Evolutionary conservation across 768 basidiomycete species (phyloP), one percentile per base, ranked within the genome.

Genomic region (Mrakia blollopis): DNA sequence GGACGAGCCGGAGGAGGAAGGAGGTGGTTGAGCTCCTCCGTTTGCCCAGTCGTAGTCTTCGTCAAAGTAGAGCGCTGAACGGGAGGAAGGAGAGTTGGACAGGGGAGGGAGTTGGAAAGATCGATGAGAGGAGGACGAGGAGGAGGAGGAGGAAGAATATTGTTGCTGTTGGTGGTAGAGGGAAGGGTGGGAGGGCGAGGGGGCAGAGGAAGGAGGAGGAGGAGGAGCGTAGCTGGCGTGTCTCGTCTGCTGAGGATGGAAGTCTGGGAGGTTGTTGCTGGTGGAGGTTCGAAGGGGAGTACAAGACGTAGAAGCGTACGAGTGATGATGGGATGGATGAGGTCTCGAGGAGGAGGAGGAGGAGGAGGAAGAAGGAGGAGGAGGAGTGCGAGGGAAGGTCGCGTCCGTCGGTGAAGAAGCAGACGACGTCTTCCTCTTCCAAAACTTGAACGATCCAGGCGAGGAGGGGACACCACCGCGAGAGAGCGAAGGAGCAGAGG

Each of bases 41-140:
- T 60, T 54, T 9, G 71, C 35, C 71, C 71, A 72, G 71, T 72
- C 71, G 37, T 57, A 72, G 71, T 72, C 71, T 25, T 72, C 71
- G 54, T 52, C 71, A 60, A 72, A 72, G 54, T 54, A 72, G 18
- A 52, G 52, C 0, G 71, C 71, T 7, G 52, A 54, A 18, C 35
- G 54, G 18, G 54, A 57, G 13, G 71, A 60, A 13, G 71, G n/a
- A 8, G 54, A 50, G 1, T 3, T 23, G 32, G 70, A 35, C 50
- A 72, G 52, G 1, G 23, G 47, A 57, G 52, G 21, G 35, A 50
- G 30, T 37, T 30, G 71, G 2, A 52, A 37, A 14, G 35, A 41
- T 37, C 37, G 67, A 14, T 68, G 39, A 25, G 23, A 23, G 35
- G 67, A 25, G 14, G 37, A 44, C 7, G 37, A n/a, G 8, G 67